These are phyloP conservation scores for Dendrobium officinale DNA, from an alignment of 106 monocot genomes.

Conservation along the genomic window DNA sequence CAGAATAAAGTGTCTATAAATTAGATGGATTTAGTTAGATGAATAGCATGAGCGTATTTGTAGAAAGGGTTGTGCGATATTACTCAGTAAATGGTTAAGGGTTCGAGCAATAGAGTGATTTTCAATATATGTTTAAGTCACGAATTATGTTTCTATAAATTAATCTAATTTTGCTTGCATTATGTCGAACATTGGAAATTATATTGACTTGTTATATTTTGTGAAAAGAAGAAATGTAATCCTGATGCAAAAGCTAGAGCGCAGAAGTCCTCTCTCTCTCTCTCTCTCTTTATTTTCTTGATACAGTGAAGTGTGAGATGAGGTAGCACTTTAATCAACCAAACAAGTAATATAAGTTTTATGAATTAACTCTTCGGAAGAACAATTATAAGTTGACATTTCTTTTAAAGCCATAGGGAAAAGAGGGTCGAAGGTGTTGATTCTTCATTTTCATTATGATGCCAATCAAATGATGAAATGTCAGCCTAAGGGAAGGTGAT, in stretches of 20 bases:
- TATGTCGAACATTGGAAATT: no score
- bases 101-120: no score
- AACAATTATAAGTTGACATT: neutral
- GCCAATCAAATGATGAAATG: neutral
- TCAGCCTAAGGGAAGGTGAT: neutral
- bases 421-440: neutral
- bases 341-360: neutral
- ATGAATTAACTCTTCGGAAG: neutral
- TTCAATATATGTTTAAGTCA: no score
- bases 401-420: neutral
- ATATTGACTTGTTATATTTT: neutral
- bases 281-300: neutral
- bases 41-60: no score
- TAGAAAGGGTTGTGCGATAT: no score
- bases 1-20: no score
- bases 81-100: no score
- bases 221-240: neutral
- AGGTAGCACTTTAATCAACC: neutral
- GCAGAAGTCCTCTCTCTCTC: neutral
- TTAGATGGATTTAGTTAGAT: no score
- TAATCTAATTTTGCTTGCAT: no score
- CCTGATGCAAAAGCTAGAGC: neutral
- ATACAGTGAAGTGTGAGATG: neutral
- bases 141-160: no score
- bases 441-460: neutral